phyloP scores from a whole-genome alignment of 345 rosid genomes.

The Camelina laxa region DNA sequence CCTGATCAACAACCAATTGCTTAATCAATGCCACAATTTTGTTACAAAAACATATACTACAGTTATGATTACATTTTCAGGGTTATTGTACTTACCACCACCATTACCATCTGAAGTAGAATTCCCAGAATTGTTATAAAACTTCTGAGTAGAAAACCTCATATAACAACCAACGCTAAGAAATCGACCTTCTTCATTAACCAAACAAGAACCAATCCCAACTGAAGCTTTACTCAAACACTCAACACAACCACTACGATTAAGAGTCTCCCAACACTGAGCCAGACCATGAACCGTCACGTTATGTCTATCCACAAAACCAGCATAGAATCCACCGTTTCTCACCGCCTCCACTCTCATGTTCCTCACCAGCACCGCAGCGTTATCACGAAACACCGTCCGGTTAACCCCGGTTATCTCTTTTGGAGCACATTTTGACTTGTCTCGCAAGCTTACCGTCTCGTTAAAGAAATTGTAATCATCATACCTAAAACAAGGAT shows the following conservation, averaged over 20 bases:
- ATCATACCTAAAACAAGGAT: constrained; percentile 48
- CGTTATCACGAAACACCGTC: constrained; percentile 56
- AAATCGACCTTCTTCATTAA: constrained; percentile 67
- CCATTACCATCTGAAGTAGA: constrained; percentile 37
- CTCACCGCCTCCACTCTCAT: constrained; percentile 58
- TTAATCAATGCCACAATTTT: constrained; percentile 7
- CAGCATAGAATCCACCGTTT: constrained; percentile 67
- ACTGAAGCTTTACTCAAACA: constrained; percentile 59
- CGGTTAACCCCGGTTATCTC: constrained; percentile 57
- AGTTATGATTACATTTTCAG: neutral
- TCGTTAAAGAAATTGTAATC: constrained; percentile 73
- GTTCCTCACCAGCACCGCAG: constrained; percentile 56
- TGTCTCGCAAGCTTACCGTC: constrained; percentile 46
- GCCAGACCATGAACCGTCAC: constrained; percentile 80
- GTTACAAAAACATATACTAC: constrained; percentile 1
- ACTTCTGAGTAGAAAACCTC: constrained; percentile 69
- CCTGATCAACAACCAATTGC: constrained; percentile 46
- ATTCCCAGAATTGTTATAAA: constrained; percentile 63
- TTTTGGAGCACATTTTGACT: constrained; percentile 51
- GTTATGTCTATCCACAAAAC: constrained; percentile 57
- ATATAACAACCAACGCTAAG: constrained; percentile 83
- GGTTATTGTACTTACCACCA: constrained; percentile 48
- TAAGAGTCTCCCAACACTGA: constrained; percentile 81
- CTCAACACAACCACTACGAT: constrained; percentile 51
- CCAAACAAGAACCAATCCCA: constrained; percentile 54